These are phyloP conservation scores for Backusella parvicylindrica DNA, from an alignment of 192 early-diverging fungal genomes.

Conservation along the genomic window DNA sequence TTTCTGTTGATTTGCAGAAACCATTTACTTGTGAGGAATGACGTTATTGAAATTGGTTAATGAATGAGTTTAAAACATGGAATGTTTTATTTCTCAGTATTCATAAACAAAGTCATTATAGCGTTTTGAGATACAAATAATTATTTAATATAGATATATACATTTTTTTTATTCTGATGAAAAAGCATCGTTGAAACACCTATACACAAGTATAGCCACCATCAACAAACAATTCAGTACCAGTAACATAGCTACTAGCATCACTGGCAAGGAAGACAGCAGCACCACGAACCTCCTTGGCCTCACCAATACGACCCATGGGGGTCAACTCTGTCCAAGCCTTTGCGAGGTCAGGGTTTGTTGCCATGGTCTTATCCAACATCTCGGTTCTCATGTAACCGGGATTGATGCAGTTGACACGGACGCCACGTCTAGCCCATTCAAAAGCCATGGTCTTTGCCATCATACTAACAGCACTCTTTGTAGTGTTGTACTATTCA, in stretches of 20 bases:
- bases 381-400: conserved; percentile 28
- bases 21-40: too few relatives aligned
- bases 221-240: conserved; percentile 32
- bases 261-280: conserved; percentile 31
- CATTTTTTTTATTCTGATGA: neutral
- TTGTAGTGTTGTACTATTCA: conserved; percentile 27
- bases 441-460: conserved; percentile 26
- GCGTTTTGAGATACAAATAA: neutral
- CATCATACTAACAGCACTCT: conserved; percentile 28
- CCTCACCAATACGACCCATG: conserved; percentile 31
- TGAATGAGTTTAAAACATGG: too few relatives aligned
- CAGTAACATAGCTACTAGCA: conserved; percentile 32
- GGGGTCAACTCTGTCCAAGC: conserved; percentile 26
- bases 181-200: neutral
- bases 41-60: too few relatives aligned
- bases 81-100: too few relatives aligned
- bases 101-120: too few relatives aligned
- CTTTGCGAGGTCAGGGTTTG: neutral
- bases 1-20: too few relatives aligned
- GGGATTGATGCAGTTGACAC: conserved; percentile 28
- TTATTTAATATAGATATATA: neutral
- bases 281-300: conserved; percentile 30
- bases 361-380: neutral
- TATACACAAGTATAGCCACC: conserved; percentile 35
- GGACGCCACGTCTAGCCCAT: conserved; percentile 27